phyloP scores from a whole-genome alignment of 2,329 filamentous ascomycete genomes.

The Cladobotryum mycophilum region DNA sequence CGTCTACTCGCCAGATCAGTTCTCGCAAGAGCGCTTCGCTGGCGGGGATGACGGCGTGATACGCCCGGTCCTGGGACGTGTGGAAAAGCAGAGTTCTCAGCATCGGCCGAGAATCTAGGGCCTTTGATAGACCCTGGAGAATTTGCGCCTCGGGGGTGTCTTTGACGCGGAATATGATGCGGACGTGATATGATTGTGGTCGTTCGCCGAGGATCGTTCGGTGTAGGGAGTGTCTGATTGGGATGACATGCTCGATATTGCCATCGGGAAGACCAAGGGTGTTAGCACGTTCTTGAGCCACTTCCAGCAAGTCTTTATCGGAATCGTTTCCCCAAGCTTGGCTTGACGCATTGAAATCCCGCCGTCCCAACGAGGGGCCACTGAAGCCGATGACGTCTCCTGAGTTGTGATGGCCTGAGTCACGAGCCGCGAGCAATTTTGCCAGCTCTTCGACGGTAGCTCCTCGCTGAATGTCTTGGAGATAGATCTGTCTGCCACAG shows the following conservation, averaged over 20 bases:
- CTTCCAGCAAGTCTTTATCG: constrained; percentile 2
- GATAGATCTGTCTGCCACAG: constrained; percentile 25
- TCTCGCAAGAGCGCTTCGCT: constrained; percentile 18
- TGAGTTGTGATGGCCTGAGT: neutral
- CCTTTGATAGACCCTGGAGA: constrained; percentile 21
- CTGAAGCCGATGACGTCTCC: neutral
- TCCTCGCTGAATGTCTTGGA: constrained; percentile 28
- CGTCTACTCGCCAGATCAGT: constrained; percentile 20
- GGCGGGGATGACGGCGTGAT: constrained; percentile 23
- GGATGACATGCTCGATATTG: constrained; percentile 24
- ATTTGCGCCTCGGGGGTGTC: constrained; percentile 17
- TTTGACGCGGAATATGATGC: constrained; percentile 25
- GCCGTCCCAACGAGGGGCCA: no score
- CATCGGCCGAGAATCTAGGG: constrained; percentile 22
- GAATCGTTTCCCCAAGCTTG: no score
- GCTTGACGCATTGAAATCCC: no score
- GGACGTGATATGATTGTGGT: constrained; percentile 29
- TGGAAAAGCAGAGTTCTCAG: constrained; percentile 24
- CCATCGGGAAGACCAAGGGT: constrained; percentile 16
- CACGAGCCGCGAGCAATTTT: constrained; percentile 14
- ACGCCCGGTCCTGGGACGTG: constrained; percentile 12
- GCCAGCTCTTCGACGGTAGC: constrained; percentile 29
- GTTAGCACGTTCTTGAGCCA: constrained; percentile 7
- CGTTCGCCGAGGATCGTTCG: constrained; percentile 25
- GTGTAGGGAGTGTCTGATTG: constrained; percentile 24